phyloP scores from a whole-genome alignment of 2,329 filamentous ascomycete genomes.

The Magnaporthiopsis incrustans region DNA sequence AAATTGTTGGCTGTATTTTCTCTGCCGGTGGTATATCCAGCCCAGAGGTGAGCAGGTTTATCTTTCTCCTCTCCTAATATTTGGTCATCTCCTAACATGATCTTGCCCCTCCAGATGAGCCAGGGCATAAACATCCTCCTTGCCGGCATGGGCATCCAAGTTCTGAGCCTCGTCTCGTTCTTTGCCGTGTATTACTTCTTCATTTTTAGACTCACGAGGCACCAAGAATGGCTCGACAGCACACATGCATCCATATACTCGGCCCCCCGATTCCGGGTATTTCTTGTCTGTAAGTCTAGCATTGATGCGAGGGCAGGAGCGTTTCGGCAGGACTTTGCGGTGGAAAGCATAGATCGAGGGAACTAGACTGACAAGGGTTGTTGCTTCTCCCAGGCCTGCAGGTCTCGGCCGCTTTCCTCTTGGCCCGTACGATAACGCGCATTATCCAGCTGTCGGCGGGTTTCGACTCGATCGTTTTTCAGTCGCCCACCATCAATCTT shows the following conservation, averaged over 20 bases:
- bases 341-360: neutral
- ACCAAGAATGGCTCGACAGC: constrained; percentile 29
- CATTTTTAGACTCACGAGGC: constrained; percentile 28
- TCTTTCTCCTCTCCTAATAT: constrained; percentile 1
- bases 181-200: constrained; percentile 32
- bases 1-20: constrained; percentile 31
- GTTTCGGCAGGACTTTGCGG: neutral
- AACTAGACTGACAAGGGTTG: neutral
- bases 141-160: constrained; percentile 36
- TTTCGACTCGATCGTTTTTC: constrained; percentile 25
- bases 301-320: neutral
- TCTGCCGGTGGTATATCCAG: constrained; percentile 25
- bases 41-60: constrained; percentile 25
- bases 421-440: constrained; percentile 33
- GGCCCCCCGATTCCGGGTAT: constrained; percentile 33
- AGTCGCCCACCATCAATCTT: constrained; percentile 29
- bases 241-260: constrained; percentile 31
- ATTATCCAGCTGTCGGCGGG: constrained; percentile 31
- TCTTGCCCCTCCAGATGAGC: constrained; percentile 16
- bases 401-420: constrained; percentile 26
- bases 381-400: constrained; percentile 25
- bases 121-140: constrained; percentile 32
- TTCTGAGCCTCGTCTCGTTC: constrained; percentile 30
- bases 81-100: constrained; percentile 9
- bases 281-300: constrained; percentile 33